Evolutionary conservation across 257 asterid genomes (phyloP).

Genomic region (Rhazya stricta): DNA sequence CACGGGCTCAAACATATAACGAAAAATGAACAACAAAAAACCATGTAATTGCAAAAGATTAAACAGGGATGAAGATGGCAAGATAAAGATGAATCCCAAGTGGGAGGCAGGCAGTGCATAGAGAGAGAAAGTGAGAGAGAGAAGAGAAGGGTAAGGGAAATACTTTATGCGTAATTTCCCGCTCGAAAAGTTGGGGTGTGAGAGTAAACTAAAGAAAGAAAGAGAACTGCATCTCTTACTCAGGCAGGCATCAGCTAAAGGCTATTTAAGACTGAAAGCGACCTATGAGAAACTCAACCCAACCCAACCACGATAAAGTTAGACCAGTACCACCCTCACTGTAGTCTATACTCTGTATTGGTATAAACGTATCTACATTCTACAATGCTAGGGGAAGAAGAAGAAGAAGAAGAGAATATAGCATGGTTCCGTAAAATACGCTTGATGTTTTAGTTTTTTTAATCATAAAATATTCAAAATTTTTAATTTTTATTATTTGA

Average conservation of each 20-base stretch:
- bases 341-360: no score
- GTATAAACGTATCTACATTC: no score
- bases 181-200: conserved; percentile 33
- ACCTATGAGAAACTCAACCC: conserved; percentile 30
- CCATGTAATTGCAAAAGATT: background rate
- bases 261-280: conserved; percentile 38
- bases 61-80: background rate
- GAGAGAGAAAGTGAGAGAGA: conserved; percentile 19
- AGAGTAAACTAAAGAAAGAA: background rate
- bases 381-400: no score
- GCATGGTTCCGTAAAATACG: no score
- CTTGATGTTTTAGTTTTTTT: no score
- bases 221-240: conserved; percentile 21
- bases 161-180: conserved; percentile 41
- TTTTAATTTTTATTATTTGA: no score
- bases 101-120: background rate
- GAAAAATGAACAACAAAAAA: background rate
- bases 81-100: background rate
- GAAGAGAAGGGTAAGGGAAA: conserved; percentile 5
- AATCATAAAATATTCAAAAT: no score
- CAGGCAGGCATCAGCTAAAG: conserved; percentile 32
- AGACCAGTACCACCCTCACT: background rate
- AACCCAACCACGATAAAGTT: conserved; percentile 6
- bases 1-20: background rate
- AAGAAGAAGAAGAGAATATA: no score